Base-by-base conservation (phyloP, 345 rosid genomes). In the Melaleuca alternifolia region DNA sequence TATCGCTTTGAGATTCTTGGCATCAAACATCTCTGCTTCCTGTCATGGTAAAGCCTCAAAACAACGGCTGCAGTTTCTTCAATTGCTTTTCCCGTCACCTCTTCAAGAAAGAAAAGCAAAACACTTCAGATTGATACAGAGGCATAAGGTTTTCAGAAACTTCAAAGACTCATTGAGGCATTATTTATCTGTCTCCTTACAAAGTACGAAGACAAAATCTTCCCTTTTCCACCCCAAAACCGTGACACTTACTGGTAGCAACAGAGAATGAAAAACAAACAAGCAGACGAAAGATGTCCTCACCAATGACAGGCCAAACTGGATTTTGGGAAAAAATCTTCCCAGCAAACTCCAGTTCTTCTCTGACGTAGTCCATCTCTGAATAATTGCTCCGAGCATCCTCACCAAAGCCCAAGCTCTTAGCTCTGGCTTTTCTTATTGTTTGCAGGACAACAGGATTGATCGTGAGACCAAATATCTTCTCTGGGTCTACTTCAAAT, bases 51-150 rank as follows among this genome's bases (percentile, higher is more conserved):
- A 84, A 96, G 94, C 92, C 95, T 94, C 90, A 96, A 88, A 37
- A 97, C 86, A 81, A 95, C 94, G 11, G 98, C 98, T 3, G 97
- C 98, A 85, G 96, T 95, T 93, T 97, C 98, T 91, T 97, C 98
- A 24, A 95, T 93, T 50, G 99, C 98, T 89, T 96, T 96, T 81
- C 94, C 98, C 18, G 99, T 96, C 86, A 96, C 98, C 90, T 96
- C 99, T 97, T 92, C 90, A 94, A 81, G 57, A 56, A 79, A 65
- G 56, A 71, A 89, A 37, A 85, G 76, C 54, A 85, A 9, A 28
- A 53, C 53, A 77, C 18, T 48, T 37, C 56, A 51, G 86, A 52
- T 85, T 85, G 76, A 75, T 79, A 54, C 61, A 86, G 86, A 57
- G 2, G 51, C 7, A 26, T 54, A 44, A 53, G 12, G 37, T 77